Conservation (phyloP, 2,329 filamentous ascomycete genomes). For the Cordyceps fumosorosea region DNA sequence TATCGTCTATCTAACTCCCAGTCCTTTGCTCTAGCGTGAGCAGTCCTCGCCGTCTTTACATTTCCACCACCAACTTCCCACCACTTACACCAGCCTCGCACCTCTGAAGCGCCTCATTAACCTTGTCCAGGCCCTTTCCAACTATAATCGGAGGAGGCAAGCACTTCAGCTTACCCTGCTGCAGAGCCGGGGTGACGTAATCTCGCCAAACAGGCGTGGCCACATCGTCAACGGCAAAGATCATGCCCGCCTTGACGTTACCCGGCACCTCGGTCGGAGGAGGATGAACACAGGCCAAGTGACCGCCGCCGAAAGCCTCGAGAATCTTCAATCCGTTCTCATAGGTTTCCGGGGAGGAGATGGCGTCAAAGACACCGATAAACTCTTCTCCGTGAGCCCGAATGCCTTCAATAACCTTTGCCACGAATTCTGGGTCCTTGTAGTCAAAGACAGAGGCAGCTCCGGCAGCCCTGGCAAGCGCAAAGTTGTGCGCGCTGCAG, state of each 20-base stretch:
- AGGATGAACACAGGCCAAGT: constrained; percentile 30
- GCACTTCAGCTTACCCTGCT: constrained; percentile 17
- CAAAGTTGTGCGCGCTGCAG: constrained; percentile 33
- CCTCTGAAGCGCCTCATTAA: constrained; percentile 19
- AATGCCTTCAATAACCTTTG: background rate
- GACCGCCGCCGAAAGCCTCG: constrained; percentile 24
- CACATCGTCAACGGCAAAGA: constrained; percentile 24
- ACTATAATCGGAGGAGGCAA: constrained; percentile 19
- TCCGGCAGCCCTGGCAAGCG: constrained; percentile 32
- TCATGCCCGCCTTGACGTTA: constrained; percentile 27
- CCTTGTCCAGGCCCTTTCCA: constrained; percentile 20
- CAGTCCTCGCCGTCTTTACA: constrained; percentile 3
- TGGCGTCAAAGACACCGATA: constrained; percentile 23
- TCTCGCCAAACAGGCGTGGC: constrained; percentile 20
- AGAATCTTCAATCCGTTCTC: constrained; percentile 18
- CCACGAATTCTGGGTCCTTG: background rate
- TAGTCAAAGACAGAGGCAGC: constrained; percentile 24
- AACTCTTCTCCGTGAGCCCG: background rate
- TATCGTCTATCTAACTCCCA: background rate
- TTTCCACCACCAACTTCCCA: constrained; percentile 22
- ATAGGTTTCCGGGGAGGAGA: constrained; percentile 20
- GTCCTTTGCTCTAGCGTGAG: no score
- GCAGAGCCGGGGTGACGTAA: constrained; percentile 20
- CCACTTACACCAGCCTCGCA: constrained; percentile 21
- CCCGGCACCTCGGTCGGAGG: constrained; percentile 23